Conservation (phyloP, 805 yeast species). For the Cyberlindnera euphorbiae region DNA sequence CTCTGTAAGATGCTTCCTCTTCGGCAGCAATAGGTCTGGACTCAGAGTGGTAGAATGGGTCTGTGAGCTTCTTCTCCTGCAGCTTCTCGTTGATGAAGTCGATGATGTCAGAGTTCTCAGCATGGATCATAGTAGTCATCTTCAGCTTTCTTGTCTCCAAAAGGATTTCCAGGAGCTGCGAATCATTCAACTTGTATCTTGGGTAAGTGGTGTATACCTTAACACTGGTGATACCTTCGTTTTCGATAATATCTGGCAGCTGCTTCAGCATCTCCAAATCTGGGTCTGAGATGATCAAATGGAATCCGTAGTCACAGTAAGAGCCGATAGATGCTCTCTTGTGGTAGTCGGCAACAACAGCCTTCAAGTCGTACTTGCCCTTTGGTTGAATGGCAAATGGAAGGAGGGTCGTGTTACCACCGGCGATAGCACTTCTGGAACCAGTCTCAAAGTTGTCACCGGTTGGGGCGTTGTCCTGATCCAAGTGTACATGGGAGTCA, state of each 20-base stretch:
- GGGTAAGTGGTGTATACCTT: constrained; percentile 43
- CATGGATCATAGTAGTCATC: constrained; percentile 46
- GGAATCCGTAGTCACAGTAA: constrained; percentile 47
- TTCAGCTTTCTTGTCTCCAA: constrained; percentile 35
- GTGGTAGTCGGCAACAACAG: constrained; percentile 31
- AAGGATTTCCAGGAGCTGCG: constrained; percentile 35
- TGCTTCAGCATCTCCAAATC: constrained; percentile 27
- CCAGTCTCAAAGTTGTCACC: constrained; percentile 43
- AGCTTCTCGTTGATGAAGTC: constrained; percentile 36
- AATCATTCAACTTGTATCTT: constrained; percentile 36
- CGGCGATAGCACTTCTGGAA: constrained; percentile 41
- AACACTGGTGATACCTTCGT: constrained; percentile 20
- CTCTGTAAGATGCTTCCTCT: constrained; percentile 47
- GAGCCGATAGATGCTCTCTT: constrained; percentile 27
- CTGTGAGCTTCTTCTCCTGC: constrained; percentile 32
- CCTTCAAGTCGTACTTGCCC: constrained; percentile 25
- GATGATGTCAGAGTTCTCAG: constrained; percentile 47
- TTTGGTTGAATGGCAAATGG: constrained; percentile 43
- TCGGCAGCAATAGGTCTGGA: constrained; percentile 42
- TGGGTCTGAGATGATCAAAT: constrained; percentile 38
- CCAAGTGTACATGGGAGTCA: constrained; percentile 45
- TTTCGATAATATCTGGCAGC: constrained; percentile 30
- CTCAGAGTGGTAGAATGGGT: constrained; percentile 42
- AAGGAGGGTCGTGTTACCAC: constrained; percentile 46
- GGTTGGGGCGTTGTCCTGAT: constrained; percentile 37